A percentile compares a stretch with the other conserved stretches of the same genome.
Evolutionary conservation across 1,284 basidiomycete species (phyloP).

Genomic region (Melampsora larici-populina): DNA sequence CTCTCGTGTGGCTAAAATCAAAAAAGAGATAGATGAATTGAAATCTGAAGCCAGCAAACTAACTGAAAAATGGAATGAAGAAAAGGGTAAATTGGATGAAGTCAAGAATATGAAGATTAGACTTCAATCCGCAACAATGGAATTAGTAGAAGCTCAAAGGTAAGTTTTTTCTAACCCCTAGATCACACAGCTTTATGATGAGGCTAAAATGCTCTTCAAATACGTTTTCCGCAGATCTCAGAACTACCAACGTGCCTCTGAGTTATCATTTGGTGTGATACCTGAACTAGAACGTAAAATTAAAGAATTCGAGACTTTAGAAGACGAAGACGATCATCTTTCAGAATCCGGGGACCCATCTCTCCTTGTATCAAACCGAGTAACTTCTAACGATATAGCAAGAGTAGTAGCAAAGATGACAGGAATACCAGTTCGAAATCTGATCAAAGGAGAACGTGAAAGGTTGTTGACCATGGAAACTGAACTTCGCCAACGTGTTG

Average conservation of each 20-base stretch:
- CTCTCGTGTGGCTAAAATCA: constrained; percentile 67
- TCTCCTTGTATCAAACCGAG: constrained; percentile 69
- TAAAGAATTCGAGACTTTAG: constrained; percentile 59
- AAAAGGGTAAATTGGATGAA: constrained; percentile 69
- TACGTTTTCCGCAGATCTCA: constrained; percentile 12
- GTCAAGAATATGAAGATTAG: constrained; percentile 69
- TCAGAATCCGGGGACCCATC: constrained; percentile 58
- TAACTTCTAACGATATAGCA: constrained; percentile 82
- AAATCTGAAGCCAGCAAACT: constrained; percentile 65
- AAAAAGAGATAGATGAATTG: constrained; percentile 63
- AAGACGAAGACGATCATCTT: constrained; percentile 60
- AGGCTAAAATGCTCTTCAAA: background rate
- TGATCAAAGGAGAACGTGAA: constrained; percentile 83
- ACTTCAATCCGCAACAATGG: constrained; percentile 55
- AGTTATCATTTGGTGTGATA: constrained; percentile 76
- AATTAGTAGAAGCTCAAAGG: constrained; percentile 81
- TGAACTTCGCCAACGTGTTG: constrained; percentile 67
- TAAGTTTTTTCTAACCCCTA: constrained; percentile 67
- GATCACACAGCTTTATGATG: background rate
- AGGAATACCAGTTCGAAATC: constrained; percentile 82
- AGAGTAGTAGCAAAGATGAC: constrained; percentile 78
- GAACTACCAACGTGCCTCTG: constrained; percentile 64
- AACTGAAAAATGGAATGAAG: constrained; percentile 69
- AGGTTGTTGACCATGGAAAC: constrained; percentile 88
- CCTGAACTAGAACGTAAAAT: constrained; percentile 74